These are phyloP conservation scores for Aspergillus leporis DNA, from an alignment of 495 filamentous ascomycete species.

Conservation along the genomic window DNA sequence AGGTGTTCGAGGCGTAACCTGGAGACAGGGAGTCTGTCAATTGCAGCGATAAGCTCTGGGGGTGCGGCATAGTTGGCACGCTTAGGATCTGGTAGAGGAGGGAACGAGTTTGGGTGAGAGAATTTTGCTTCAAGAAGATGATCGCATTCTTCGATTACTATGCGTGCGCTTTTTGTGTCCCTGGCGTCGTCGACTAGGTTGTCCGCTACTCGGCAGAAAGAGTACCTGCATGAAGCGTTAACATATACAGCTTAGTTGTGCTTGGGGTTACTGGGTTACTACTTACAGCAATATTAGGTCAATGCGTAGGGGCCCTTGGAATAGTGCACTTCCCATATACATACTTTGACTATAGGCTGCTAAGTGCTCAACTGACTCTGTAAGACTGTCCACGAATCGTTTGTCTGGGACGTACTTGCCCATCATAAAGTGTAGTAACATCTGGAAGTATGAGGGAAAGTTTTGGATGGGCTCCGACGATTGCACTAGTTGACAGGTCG, in stretches of 20 bases:
- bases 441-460: slow-evolving; percentile 53
- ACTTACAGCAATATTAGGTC: slow-evolving; percentile 61
- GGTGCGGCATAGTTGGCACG: slow-evolving; percentile 18
- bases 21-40: slow-evolving; percentile 52
- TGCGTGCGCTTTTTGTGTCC: slow-evolving; percentile 33
- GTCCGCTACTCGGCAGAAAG: slow-evolving; percentile 70
- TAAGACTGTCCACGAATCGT: slow-evolving; percentile 46
- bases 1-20: slow-evolving; percentile 55
- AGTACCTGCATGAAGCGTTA: slow-evolving; percentile 47
- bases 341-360: slow-evolving; percentile 65
- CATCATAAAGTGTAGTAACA: neutral
- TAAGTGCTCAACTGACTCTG: slow-evolving; percentile 53
- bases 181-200: slow-evolving; percentile 63
- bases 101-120: neutral
- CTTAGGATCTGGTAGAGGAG: neutral
- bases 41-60: slow-evolving; percentile 14
- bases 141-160: slow-evolving; percentile 53
- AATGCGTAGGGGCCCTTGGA: slow-evolving; percentile 62
- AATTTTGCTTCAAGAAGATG: slow-evolving; percentile 48
- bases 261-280: neutral
- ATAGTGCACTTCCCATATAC: slow-evolving; percentile 64
- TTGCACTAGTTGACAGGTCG: slow-evolving; percentile 29
- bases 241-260: neutral
- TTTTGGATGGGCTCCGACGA: slow-evolving; percentile 4
- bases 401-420: slow-evolving; percentile 20